These are phyloP conservation scores for Diospyros kaki DNA, from an alignment of 148 eudicot genomes.

Conservation along the genomic window DNA sequence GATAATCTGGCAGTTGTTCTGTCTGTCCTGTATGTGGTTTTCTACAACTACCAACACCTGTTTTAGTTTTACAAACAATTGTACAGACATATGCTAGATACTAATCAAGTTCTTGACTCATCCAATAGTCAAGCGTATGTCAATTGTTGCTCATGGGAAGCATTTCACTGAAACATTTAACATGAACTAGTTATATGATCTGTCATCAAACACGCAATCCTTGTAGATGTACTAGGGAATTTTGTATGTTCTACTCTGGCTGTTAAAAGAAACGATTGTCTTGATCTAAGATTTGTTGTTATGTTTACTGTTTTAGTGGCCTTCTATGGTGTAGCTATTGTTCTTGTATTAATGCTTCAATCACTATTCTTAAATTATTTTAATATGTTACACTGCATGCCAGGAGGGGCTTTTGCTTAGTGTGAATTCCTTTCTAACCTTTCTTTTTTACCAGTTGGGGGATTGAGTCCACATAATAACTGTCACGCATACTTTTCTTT, in stretches of 20 bases:
- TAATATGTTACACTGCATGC: not conserved
- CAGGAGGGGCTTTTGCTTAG: not conserved
- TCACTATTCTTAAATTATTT: not conserved
- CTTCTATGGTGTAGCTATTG: not conserved
- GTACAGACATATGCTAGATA: conserved; percentile 3
- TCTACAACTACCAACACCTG: not conserved
- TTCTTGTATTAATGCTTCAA: not conserved
- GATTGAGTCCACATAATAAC: not conserved
- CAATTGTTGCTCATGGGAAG: not conserved
- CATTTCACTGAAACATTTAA: not conserved
- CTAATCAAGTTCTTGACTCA: not conserved
- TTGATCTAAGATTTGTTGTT: not conserved
- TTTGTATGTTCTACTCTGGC: not conserved
- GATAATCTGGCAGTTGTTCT: not conserved
- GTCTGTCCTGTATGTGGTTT: not conserved
- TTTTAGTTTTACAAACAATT: conserved; percentile 3
- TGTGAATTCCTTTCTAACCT: not conserved
- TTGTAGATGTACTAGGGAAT: not conserved
- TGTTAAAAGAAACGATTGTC: not conserved
- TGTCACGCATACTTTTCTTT: not conserved
- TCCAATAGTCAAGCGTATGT: not conserved
- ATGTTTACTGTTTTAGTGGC: not conserved
- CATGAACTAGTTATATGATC: not conserved
- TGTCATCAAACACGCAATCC: not conserved
- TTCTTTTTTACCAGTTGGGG: not conserved